Evolutionary conservation across 2,329 filamentous ascomycete species (phyloP), one percentile per base, ranked within the genome.

Genomic region (Sporothrix globosa): DNA sequence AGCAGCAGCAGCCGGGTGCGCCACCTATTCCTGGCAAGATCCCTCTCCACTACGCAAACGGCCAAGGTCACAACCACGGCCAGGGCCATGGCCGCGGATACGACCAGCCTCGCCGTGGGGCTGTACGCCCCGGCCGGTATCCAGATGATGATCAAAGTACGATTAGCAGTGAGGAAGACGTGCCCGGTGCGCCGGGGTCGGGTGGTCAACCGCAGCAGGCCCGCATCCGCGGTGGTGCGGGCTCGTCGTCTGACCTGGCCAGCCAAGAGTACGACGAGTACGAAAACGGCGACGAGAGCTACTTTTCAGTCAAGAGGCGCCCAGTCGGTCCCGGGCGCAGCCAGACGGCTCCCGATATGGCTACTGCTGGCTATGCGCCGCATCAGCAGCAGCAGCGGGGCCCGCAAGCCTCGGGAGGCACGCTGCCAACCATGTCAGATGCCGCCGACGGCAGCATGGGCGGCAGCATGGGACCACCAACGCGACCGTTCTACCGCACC

Each of bases 401-500:
- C 4, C 69, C 34, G 52, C 63, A 69, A 27, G 34, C 50, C 2
- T 56, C 60, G 13, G 66, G 66, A 9, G 39, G 21, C 17, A 68
- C 66, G 13, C 50, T 65, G 17, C 13, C 24, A 1, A 34, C 54
- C 19, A 24, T 27, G n/a, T 39, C 56, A 7, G 54, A 54, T 68
- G 39, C 66, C 44, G 34, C 19, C 66, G 58, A 53, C 46, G 21
- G 75, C 2, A 44, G 24, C 17, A 48, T 48, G n/a, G 44, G 44
- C 46, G 21, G 75, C 2, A 44, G 24, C 17, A 48, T 48, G n/a
- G 44, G 44, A 0, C 65, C 71, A 0, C 53, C 68, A 2, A 17
- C 34, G 9, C 71, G 72, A 65, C 80, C 83, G 0, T 91, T 93
- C 79, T 87, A 89, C 74, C 88, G 91, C 54, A 89, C 88, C 5